Base-by-base conservation (phyloP, 1,139 yeast species). In the Yamadazyma triangularis region DNA sequence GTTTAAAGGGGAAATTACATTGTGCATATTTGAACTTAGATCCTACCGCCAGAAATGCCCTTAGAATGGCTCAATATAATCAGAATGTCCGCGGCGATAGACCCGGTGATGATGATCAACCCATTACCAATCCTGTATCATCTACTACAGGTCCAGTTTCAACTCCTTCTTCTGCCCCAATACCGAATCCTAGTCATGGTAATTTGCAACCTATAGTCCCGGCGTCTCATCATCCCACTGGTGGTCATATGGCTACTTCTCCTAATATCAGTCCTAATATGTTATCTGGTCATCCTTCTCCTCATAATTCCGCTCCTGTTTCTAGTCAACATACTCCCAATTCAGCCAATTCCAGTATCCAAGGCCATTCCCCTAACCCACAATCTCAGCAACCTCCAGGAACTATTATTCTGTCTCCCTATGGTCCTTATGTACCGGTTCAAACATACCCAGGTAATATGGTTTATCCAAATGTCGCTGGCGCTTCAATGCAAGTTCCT, bases 1-100 rank as follows among this genome's bases (percentile, higher is more conserved):
- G 85, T 48, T 47, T 66, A 32, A 72, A 77, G 50, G 79, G 83
- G 7, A 75, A 77, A 39, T 52, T 72, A 26, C 67, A 66, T 38
- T 74, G 79, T 55, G 77, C 79, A 4, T 73, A 73, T 45, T 50
- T 72, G 28, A 71, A 70, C 31, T 49, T 73, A 23, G 77, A 72
- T 43, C 64, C 66, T 9, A 60, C 64, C 19, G 77, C 77, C 2
- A 51, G 77, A 35, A 67, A 65, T 37, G 77, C 77, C 19, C 51
- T 73, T 30, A 53, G 72, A 36, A 60, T 65, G 60, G 79, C 79
- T 4, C 79, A 73, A 44, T 64, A 58, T 42, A 67, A 67, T 44
- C 74, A 67, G 40, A 62, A 54, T 35, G 39, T 66, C 29, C 52
- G 73, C 28, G 65, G 60, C 34, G 62, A 55, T 22, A 47, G 48